Evolutionary conservation across 306 rosid genomes (phyloP), one percentile per base, ranked within the genome.

Genomic region (Glycyrrhiza uralensis): DNA sequence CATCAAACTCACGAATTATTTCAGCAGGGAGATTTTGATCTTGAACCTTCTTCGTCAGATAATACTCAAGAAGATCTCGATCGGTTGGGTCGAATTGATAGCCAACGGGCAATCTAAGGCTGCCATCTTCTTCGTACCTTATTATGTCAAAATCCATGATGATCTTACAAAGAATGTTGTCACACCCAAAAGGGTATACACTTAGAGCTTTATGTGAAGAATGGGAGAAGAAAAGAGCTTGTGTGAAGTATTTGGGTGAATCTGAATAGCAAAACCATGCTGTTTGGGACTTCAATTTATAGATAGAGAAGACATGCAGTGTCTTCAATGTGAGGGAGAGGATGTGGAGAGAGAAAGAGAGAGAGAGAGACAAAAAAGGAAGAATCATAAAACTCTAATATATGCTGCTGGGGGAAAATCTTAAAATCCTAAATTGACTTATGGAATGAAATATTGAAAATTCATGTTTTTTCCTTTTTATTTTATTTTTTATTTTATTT

Each of bases 71-170:
- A 5, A 69, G 63, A n/a, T 13, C 3, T 0, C 51, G 38, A 69
- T 69, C 63, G 0, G 23, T 22, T 2, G 74, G 74, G 23, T 69
- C 74, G 36, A 69, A 69, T 6, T 63, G 13, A 24, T 6, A 69
- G 19, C 74, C 74, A 51, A 35, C 17, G 13, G 51, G 71, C 5
- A 44, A 28, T 0, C 14, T 17, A 0, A 1, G 4, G 6, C 18
- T 0, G 0, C 8, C 13, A 11, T 12, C 12, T 1, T 6, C 14
- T 2, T n/a, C 22, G 7, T 6, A 7, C 5, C 20, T 6, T 6
- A 7, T 5, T 2, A n/a, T 2, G 4, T 56, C 20, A 1, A 56
- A 0, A 7, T 11, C 22, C 63, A 56, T 28, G 22, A n/a, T n/a
- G n/a, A n/a, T n/a, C n/a, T n/a, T n/a, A n/a, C n/a, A n/a, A n/a